Evolutionary conservation across 2,329 filamentous ascomycete genomes (phyloP), one percentile per base, ranked within the genome.

Genomic region (Lasiodiplodia citricola): DNA sequence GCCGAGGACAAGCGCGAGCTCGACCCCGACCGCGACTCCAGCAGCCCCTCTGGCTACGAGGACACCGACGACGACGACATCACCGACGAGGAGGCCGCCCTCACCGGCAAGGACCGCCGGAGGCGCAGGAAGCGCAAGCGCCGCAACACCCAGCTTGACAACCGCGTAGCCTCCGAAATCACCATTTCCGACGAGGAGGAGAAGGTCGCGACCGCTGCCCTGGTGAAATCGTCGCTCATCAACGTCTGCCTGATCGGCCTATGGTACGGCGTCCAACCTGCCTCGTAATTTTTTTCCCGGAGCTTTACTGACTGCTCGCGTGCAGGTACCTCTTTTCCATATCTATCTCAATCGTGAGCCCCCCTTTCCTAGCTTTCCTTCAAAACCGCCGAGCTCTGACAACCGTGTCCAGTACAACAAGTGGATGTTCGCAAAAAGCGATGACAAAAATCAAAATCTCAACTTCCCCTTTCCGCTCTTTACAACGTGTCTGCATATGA

Each of bases 391-490:
- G n/a, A 21, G 14, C 44, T 25, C 67, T 64, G 51, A 64, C 60
- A 63, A 63, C 44, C 44, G 44, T 38, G 47, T 47, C 3, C 74
- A 96, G 91, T 99, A 98, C 85, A 99, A 99, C 87, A 98, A 97
- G 83, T 98, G 96, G 96, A 98, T 99, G 95, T 98, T 99, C 82
- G 87, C 91, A 70, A 87, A 91, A 63, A 78, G 78, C 70, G 77
- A 78, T 66, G 71, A 78, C 68, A 69, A 76, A 10, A 70, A 76
- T 67, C 77, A 79, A 73, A 89, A 91, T 73, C 88, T 96, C 73
- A 91, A 97, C 80, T 99, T 99, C 79, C 90, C 92, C 64, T 98
- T 96, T 76, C 96, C 96, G 50, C 87, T 99, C 62, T 98, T 98
- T 81, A 97, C 94, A 13, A 99, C 96, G 3, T 92, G 93, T 72